Evolutionary conservation across 352 stramenopile genomes (phyloP), one percentile per base, ranked within the genome.

Genomic region (Pythium angustatum): DNA sequence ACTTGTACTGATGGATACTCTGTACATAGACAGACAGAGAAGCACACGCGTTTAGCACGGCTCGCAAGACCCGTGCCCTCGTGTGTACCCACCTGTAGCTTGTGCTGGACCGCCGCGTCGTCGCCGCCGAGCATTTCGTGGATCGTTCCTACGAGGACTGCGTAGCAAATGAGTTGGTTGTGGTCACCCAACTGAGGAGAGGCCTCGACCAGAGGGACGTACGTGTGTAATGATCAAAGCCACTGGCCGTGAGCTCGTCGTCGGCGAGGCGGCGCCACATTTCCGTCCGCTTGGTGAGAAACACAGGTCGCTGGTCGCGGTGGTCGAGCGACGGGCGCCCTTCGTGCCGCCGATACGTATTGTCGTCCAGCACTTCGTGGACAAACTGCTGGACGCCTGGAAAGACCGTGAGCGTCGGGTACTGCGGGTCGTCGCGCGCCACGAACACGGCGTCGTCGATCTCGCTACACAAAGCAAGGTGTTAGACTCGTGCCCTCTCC

Each of bases 371-470:
- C 24, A 91, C 69, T 64, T 93, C 81, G 24, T 88, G 71, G n/a
- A 80, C 76, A 24, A 93, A 91, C 72, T 93, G 83, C 65, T 91
- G 81, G 2, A 91, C 82, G 52, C 84, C 84, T 19, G 84, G 84
- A 38, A 91, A 93, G 8, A 93, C 82, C 9, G 84, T 91, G 27
- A 93, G 68, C 41, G 89, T 75, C 21, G 84, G 84, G 55, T 93
- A 93, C 33, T 81, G 71, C 28, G 69, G 77, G 59, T 93, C 82
- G 41, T 91, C 83, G 12, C 87, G 68, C 10, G 76, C 77, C 1
- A 80, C 81, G 5, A 89, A 69, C 68, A 93, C 72, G 27, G 83
- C 90, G 55, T 93, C 83, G 57, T 93, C 83, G 44, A 93, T 91
- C 50, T 91, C 81, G 58, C 83, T 92, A 36, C 38, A 58, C 10